Conservation (phyloP, 768 basidiomycete genomes). For the Naganishia vaughanmartiniae region DNA sequence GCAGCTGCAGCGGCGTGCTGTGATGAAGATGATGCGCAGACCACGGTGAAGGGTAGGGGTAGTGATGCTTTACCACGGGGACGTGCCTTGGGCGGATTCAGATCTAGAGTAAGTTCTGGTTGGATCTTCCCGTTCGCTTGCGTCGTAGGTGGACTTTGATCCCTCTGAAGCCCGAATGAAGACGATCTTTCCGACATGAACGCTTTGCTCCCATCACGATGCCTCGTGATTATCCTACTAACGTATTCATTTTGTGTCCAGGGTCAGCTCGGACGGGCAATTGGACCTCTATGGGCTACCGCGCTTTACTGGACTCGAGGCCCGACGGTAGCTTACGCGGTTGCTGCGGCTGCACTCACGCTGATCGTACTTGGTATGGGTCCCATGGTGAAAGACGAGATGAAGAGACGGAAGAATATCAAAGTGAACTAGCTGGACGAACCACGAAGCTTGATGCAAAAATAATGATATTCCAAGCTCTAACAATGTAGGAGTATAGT, state of each 20-base stretch:
- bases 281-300: conserved; percentile 83
- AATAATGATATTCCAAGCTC: too few species aligned
- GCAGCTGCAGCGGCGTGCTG: conserved; percentile 87
- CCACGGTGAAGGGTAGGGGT: conserved; percentile 59
- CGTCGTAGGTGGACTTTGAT: background rate
- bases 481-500: too few species aligned
- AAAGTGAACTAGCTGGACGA: conserved; percentile 9
- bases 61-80: conserved; percentile 72
- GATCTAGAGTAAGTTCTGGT: conserved; percentile 57
- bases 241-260: conserved; percentile 49
- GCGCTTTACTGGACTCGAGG: conserved; percentile 49
- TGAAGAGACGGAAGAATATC: conserved; percentile 9
- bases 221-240: too few species aligned
- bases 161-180: background rate
- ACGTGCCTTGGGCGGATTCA: conserved; percentile 75
- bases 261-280: conserved; percentile 90
- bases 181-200: background rate
- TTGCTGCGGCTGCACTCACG: conserved; percentile 35
- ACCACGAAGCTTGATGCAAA: too few species aligned
- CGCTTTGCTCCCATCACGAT: too few species aligned
- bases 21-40: conserved; percentile 61
- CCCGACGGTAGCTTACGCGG: conserved; percentile 47
- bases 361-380: conserved; percentile 31
- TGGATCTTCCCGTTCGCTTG: background rate
- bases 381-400: conserved; percentile 31